Evolutionary conservation across 805 yeast species (phyloP).

Genomic region (Kregervanrija delftensis): DNA sequence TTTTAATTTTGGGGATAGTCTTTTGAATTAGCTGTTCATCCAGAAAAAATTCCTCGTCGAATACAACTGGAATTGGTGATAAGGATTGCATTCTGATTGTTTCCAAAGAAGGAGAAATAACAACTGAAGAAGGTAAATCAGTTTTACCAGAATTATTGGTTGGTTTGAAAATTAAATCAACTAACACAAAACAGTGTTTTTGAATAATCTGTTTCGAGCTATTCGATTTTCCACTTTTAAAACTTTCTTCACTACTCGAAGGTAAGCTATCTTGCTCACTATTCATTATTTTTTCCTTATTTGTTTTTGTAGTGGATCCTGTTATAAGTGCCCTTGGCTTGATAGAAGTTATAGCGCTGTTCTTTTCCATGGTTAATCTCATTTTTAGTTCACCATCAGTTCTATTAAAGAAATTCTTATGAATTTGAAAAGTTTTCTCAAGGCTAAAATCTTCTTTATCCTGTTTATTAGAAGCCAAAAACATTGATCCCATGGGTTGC

Average conservation of each 20-base stretch:
- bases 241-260: slow-evolving; percentile 2
- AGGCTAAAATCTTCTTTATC: slow-evolving; percentile 1
- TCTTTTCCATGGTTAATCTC: slow-evolving; percentile 4
- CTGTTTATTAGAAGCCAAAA: slow-evolving; percentile 4
- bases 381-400: slow-evolving; percentile 4
- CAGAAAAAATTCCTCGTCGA: slow-evolving; percentile 7
- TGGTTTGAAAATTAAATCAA: not conserved
- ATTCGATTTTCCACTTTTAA: not conserved
- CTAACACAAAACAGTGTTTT: slow-evolving; percentile 4
- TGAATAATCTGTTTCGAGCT: not conserved
- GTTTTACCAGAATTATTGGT: not conserved
- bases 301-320: not conserved
- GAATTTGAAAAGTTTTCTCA: not conserved
- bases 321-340: not conserved
- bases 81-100: slow-evolving; percentile 1
- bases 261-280: not conserved
- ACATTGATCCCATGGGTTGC: not conserved
- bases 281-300: not conserved
- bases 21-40: slow-evolving; percentile 5
- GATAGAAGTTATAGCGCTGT: slow-evolving; percentile 2
- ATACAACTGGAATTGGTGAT: slow-evolving; percentile 3
- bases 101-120: slow-evolving; percentile 1
- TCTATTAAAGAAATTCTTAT: slow-evolving; percentile 2
- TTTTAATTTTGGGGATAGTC: slow-evolving; percentile 4
- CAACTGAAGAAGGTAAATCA: slow-evolving; percentile 2